Base-by-base conservation (phyloP, 169 alveolate genomes). In the Plasmodium fragile region DNA sequence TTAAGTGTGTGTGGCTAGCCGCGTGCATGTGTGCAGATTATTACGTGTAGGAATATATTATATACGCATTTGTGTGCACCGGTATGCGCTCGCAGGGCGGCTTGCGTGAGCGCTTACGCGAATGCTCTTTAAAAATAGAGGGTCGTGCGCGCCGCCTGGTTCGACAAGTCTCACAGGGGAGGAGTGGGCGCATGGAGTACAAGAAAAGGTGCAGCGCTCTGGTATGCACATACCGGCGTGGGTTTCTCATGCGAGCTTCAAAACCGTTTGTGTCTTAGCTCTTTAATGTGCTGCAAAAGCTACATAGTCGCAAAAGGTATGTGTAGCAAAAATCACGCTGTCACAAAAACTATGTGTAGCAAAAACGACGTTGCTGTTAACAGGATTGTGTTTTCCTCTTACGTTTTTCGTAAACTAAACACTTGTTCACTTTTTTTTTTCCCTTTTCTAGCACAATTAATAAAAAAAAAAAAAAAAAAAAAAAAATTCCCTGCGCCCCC, bases 391-490 rank as follows among this genome's bases (percentile, higher is more conserved):
- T 81, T 53, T 81, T 81, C 69, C 53, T 78, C 32, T 78, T 78
- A 41, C 53, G 28, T 39, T 78, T 78, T 78, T 81, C 69, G 59
- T 81, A 52, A 52, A 52, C 71, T 52, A 53, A 81, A 81, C 25
- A 49, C 79, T 81, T 81, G 52, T 55, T 53, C 90, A 81, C 70
- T 53, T 81, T 28, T 81, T 52, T 53, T 80, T 18, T 81, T 52
- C 30, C 32, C 22, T 55, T 52, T 81, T 30, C 41, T 16, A 36
- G 77, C n/a, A 32, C 90, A 81, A 49, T 80, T 32, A 81, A 53
- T 28, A 81, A 81, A 81, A 81, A 81, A 81, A 55, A 81, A 81
- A 28, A 18, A 52, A 52, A 81, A 22, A n/a, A 65, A 65, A 25
- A 65, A 65, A 65, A 25, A 65, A 65, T 53, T 18, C 34, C 36